Evolutionary conservation across 306 rosid genomes (phyloP), one percentile per base, ranked within the genome.

Genomic region (Rubus idaeus): DNA sequence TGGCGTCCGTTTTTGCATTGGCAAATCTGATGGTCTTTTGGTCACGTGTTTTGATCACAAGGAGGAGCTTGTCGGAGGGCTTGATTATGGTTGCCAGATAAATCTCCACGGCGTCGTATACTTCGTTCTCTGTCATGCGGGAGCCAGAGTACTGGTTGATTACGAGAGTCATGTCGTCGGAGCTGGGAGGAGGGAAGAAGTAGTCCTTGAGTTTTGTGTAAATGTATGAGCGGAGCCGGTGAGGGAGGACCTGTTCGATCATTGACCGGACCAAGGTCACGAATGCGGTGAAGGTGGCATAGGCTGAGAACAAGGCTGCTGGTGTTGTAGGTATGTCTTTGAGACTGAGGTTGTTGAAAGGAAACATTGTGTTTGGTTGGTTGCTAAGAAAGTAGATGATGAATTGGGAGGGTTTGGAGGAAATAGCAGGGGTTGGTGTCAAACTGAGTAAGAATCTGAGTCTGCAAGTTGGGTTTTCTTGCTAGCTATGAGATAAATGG

Each of bases 221-320:
- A 46, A 86, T 71, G 62, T 66, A 86, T 49, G 73, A n/a, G 17
- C 80, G 79, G 70, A 86, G 55, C 26, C 68, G 80, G 14, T 14
- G 7, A 1, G 89, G 87, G 7, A 86, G 41, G 74, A 86, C 39
- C 4, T 86, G 81, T 62, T 74, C 77, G 44, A 76, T 68, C 72
- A 83, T 78, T n/a, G 83, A 78, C 1, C 85, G 83, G 21, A 80
- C 51, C 61, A 86, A 12, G 87, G 77, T 83, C 75, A 73, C 46
- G 50, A 84, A 62, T 26, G 83, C 80, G 6, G 87, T 75, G 37
- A 86, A 49, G 5, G 81, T 80, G 4, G 89, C 83, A 57, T 83
- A 80, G n/a, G 81, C 79, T 13, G 85, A 80, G 85, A 86, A 86
- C 69, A 80, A 49, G 6, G 84, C 10, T 11, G 86, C 77, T 1